A percentile compares a stretch with the other conserved stretches of the same genome.
phyloP scores from a whole-genome alignment of 805 yeast genomes.

The Zygosaccharomyces gambellarensis region DNA sequence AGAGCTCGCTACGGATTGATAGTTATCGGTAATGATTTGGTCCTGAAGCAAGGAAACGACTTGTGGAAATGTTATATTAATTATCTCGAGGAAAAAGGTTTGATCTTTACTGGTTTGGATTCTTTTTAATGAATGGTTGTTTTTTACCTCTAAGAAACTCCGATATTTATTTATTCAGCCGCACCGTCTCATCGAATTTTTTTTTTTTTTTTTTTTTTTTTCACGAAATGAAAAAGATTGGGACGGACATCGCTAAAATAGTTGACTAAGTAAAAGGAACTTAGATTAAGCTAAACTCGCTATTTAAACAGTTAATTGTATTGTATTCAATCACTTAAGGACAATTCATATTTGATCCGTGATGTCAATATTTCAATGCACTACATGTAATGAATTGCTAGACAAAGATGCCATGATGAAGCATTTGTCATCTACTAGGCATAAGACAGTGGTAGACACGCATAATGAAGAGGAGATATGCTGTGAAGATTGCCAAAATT shows the following conservation, averaged over 20 bases:
- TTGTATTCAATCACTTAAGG: not conserved
- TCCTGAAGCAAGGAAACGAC: constrained; percentile 41
- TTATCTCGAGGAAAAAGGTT: constrained; percentile 35
- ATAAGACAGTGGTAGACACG: constrained; percentile 41
- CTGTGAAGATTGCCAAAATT: constrained; percentile 54
- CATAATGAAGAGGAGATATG: constrained; percentile 40
- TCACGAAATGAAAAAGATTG: not conserved
- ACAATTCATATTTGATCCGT: not conserved
- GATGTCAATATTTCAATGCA: constrained; percentile 37
- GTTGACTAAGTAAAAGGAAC: not conserved
- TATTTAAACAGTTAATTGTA: not conserved
- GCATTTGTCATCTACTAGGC: constrained; percentile 51
- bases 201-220: not conserved
- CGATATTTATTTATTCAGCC: not conserved
- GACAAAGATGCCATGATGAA: constrained; percentile 43
- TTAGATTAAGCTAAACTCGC: not conserved
- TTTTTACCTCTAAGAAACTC: not conserved
- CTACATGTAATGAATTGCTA: constrained; percentile 40
- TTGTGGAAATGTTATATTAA: constrained; percentile 49
- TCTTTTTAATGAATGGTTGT: constrained; percentile 10
- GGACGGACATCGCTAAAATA: not conserved
- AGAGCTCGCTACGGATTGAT: constrained; percentile 59
- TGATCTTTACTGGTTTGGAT: constrained; percentile 27
- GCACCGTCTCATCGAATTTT: not conserved
- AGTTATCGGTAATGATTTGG: constrained; percentile 53